Percentiles rank a stretch among this genome's conserved stretches.
Conservation (phyloP, 192 early-diverging fungal species). For the Gryganskiella cystojenkinii region DNA sequence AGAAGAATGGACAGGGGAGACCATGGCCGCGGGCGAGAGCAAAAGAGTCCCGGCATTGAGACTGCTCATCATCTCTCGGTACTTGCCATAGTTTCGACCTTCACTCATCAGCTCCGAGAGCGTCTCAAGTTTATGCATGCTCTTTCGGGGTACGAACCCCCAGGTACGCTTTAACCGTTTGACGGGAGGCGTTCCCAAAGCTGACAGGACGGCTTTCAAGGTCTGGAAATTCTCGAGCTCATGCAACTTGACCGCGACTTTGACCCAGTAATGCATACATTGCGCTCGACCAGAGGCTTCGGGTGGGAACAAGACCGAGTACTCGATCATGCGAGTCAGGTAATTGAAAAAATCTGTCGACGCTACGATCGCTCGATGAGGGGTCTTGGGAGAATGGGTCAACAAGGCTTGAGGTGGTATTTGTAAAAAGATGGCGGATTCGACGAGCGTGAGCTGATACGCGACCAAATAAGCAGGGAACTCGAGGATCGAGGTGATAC, state of each 20-base stretch:
- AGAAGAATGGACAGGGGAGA: conserved; percentile 21
- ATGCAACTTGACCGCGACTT: conserved; percentile 67
- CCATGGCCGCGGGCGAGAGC: conserved; percentile 9
- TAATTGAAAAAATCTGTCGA: conserved; percentile 87
- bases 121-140: conserved; percentile 62
- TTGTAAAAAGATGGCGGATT: conserved; percentile 73
- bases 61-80: conserved; percentile 67
- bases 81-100: conserved; percentile 76
- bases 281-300: conserved; percentile 68
- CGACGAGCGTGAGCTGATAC: conserved; percentile 76
- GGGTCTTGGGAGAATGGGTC: conserved; percentile 68
- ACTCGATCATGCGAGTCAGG: conserved; percentile 78
- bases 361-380: conserved; percentile 68
- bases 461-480: conserved; percentile 72
- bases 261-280: conserved; percentile 76
- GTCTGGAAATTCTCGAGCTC: conserved; percentile 76
- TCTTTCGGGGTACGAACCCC: conserved; percentile 74
- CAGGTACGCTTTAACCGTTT: conserved; percentile 77
- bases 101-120: conserved; percentile 72
- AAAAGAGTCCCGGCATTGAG: conserved; percentile 42
- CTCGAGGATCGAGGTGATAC: conserved; percentile 62
- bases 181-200: conserved; percentile 76
- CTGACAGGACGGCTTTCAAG: conserved; percentile 74
- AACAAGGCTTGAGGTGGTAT: conserved; percentile 70
- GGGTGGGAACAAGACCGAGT: conserved; percentile 70